Evolutionary conservation across 495 filamentous ascomycete genomes (phyloP), one percentile per base, ranked within the genome.

Genomic region (Aspergillus panamensis): DNA sequence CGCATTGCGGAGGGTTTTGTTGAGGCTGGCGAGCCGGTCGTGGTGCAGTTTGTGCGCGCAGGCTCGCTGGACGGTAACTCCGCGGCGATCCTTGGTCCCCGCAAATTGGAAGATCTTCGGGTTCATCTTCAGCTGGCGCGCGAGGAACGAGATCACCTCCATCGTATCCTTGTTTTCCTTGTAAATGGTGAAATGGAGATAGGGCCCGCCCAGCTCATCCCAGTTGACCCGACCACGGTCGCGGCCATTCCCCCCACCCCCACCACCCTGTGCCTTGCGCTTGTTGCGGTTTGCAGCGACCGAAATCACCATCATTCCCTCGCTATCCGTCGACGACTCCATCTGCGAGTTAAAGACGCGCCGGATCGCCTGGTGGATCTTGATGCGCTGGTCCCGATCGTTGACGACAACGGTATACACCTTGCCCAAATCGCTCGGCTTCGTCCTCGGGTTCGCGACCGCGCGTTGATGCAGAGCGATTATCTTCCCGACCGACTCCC

Each of bases 121-220:
- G 49, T 84, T 85, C 63, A 88, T 77, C 60, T 86, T 85, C 32
- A 96, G 65, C 16, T 83, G 77, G 45, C 84, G 83, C 0, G 85
- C 84, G 8, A 97, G 74, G 56, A 84, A 87, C 8, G 81, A 84
- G 29, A 95, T 77, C 0, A 89, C 86, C 60, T 98, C 93, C 91
- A 97, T 96, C 2, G 95, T 98, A 65, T 98, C 95, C 63, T 91
- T 91, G 71, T 98, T 98, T 72, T 97, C 94, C 74, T 98, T 98
- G 78, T 92, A 94, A 39, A 98, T 82, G 0, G 90, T 90, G 66
- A 97, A 95, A 69, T 98, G 94, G 8, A 97, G 80, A 66, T 90
- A 92, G 8, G 87, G 83, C 1, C 89, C 91, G 16, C 87, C 88
- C 10, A 85, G 78, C 55, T 86, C 83, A 30, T 80, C 73, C 83